These are phyloP conservation scores for Oropetium thomaeum DNA, from an alignment of 176 grass and related monocot genomes.

Conservation along the genomic window DNA sequence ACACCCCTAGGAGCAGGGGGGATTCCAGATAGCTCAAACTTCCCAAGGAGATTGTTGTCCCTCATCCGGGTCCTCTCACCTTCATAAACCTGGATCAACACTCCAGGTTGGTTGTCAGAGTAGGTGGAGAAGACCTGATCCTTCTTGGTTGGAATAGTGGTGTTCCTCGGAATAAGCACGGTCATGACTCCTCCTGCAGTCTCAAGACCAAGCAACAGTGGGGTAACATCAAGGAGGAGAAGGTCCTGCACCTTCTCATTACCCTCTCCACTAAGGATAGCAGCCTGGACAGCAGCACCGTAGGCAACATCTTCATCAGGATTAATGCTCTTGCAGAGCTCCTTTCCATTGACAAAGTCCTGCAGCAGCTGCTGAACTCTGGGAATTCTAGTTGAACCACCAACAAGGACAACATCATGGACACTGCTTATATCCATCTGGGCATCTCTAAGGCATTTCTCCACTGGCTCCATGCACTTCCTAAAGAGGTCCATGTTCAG, in stretches of 20 bases:
- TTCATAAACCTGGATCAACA: conserved; percentile 59
- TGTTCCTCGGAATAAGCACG: conserved; percentile 56
- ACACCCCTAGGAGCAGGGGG: conserved; percentile 55
- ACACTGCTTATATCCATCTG: background rate
- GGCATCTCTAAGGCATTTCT: background rate
- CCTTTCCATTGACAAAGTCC: background rate
- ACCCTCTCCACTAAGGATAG: conserved; percentile 52
- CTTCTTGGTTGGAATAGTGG: conserved; percentile 58
- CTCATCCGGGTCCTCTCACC: conserved; percentile 51
- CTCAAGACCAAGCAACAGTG: conserved; percentile 61
- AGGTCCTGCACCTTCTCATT: conserved; percentile 63
- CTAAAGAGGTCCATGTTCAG: background rate
- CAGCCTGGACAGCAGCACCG: conserved; percentile 53
- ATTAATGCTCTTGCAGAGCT: conserved; percentile 65
- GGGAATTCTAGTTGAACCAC: background rate
- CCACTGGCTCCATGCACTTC: background rate
- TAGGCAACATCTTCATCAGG: conserved; percentile 59
- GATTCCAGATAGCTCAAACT: conserved; percentile 58
- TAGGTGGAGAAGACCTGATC: conserved; percentile 67
- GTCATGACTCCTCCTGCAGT: conserved; percentile 56
- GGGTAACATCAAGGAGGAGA: conserved; percentile 51
- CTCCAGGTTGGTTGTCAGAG: conserved; percentile 55
- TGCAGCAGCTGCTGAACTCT: background rate
- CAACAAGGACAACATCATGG: background rate
- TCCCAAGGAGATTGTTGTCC: conserved; percentile 63